Conservation (phyloP, 2,329 filamentous ascomycete species). For the Corynespora cassiicola region DNA sequence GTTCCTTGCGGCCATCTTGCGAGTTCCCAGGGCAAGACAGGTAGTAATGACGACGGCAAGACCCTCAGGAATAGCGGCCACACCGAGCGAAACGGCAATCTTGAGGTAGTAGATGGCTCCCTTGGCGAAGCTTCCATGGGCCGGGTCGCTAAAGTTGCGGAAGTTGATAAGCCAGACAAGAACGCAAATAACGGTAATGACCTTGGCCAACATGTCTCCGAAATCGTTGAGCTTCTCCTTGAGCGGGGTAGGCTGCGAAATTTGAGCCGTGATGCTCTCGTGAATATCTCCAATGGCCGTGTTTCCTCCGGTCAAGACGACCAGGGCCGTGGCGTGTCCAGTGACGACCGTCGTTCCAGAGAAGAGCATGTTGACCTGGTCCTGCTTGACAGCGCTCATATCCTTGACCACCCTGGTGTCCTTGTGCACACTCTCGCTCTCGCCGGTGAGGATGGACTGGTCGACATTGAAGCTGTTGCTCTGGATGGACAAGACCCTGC, state of each 20-base stretch:
- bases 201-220: conserved; percentile 93
- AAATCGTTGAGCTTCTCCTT: conserved; percentile 99
- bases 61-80: conserved; percentile 96
- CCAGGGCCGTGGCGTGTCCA: conserved; percentile 88
- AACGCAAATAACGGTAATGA: conserved; percentile 96
- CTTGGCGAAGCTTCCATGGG: conserved; percentile 92
- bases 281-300: conserved; percentile 99
- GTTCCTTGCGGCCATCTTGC: conserved; percentile 99
- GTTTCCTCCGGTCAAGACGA: conserved; percentile 85
- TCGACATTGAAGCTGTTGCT: conserved; percentile 98
- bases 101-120: conserved; percentile 99
- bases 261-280: conserved; percentile 97
- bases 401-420: conserved; percentile 75
- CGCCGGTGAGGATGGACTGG: conserved; percentile 95
- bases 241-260: conserved; percentile 93
- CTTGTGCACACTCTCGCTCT: conserved; percentile 96
- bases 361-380: conserved; percentile 97
- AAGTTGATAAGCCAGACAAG: conserved; percentile 99
- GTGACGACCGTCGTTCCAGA: conserved; percentile 97
- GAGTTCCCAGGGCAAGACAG: conserved; percentile 91
- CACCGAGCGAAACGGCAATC: conserved; percentile 97
- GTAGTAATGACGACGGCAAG: conserved; percentile 99
- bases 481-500: conserved; percentile 84
- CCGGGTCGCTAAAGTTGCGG: conserved; percentile 92
- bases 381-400: conserved; percentile 88